These are phyloP conservation scores for Serendipita sp. DNA, from an alignment of 1,284 basidiomycete genomes.

Conservation along the genomic window DNA sequence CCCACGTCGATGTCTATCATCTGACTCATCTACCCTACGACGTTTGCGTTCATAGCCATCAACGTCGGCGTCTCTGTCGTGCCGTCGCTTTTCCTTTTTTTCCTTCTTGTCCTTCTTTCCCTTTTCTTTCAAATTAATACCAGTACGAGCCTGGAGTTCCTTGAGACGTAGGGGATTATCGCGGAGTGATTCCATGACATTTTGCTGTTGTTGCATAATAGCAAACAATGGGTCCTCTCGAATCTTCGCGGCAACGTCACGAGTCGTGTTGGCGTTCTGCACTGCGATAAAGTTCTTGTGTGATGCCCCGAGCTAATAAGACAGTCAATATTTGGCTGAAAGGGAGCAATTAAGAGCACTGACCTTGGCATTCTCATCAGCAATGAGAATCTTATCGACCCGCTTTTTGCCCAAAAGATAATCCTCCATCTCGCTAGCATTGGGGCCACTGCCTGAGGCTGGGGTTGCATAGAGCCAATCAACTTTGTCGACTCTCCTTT, in stretches of 20 bases:
- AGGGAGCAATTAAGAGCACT: conserved; percentile 15
- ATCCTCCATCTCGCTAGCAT: conserved; percentile 85
- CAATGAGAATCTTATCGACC: conserved; percentile 88
- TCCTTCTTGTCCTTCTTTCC: conserved; percentile 45
- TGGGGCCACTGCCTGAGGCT: conserved; percentile 66
- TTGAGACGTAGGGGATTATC: conserved; percentile 81
- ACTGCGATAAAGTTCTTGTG: conserved; percentile 85
- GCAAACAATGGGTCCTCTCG: conserved; percentile 91
- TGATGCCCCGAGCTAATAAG: conserved; percentile 54
- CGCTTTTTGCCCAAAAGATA: conserved; percentile 97
- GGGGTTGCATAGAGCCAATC: conserved; percentile 99
- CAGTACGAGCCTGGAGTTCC: conserved; percentile 64
- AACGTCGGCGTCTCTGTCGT: conserved; percentile 20
- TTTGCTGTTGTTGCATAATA: conserved; percentile 96
- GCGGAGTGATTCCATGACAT: conserved; percentile 78
- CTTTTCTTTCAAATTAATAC: conserved; percentile 61
- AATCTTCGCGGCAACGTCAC: conserved; percentile 86
- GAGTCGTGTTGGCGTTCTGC: conserved; percentile 81
- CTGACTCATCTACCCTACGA: conserved; percentile 15
- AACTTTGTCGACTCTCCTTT: conserved; percentile 82
- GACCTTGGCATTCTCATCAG: conserved; percentile 80
- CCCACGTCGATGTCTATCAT: conserved; percentile 10
- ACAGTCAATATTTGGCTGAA: background rate
- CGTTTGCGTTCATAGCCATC: conserved; percentile 20
- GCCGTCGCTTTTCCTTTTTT: conserved; percentile 34